Base-by-base conservation (phyloP, 208 protist genomes). In the Wallacemonas sp. region DNA sequence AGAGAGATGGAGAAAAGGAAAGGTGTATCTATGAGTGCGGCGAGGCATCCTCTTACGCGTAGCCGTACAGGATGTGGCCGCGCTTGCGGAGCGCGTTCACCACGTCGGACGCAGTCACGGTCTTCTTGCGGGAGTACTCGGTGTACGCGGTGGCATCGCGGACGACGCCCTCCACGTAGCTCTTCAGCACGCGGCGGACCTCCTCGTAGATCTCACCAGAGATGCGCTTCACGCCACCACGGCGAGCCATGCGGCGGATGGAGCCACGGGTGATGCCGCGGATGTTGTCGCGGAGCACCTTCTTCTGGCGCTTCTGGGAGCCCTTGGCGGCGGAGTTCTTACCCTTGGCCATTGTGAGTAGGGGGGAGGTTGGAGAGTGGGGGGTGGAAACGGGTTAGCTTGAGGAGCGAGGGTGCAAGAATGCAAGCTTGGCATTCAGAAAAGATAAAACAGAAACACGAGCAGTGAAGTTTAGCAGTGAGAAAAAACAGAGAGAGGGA, bases 211-310 rank as follows among this genome's bases (percentile, higher is more conserved):
- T 85, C 52, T 62, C 41, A 34, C 66, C 74, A 29, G 68, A 74
- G 80, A 92, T 92, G 61, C 86, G 75, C 67, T 89, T 88, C 30
- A 91, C 84, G 65, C 86, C 86, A 72, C 86, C 86, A 75, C 86
- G 65, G 61, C 86, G 73, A 46, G 86, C 87, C 41, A 90, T 66
- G 70, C 87, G 75, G 70, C 82, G 72, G 61, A 91, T 85, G 21
- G 81, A 65, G 39, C 74, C 76, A 32, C 74, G 70, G 36, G 73
- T 80, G 55, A 82, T 80, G 63, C 63, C 65, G 68, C 70, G 55
- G 41, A 87, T 78, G 70, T 76, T 79, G 64, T 87, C 81, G 65
- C 81, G 74, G 23, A 85, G 49, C 38, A 80, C 74, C 68, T 84
- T 83, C 65, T 80, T 81, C 63, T 81, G 74, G 61, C 77, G 70